These are phyloP conservation scores for Fusarium cyanostomum DNA, from an alignment of 2,329 filamentous ascomycete genomes.

Conservation along the genomic window DNA sequence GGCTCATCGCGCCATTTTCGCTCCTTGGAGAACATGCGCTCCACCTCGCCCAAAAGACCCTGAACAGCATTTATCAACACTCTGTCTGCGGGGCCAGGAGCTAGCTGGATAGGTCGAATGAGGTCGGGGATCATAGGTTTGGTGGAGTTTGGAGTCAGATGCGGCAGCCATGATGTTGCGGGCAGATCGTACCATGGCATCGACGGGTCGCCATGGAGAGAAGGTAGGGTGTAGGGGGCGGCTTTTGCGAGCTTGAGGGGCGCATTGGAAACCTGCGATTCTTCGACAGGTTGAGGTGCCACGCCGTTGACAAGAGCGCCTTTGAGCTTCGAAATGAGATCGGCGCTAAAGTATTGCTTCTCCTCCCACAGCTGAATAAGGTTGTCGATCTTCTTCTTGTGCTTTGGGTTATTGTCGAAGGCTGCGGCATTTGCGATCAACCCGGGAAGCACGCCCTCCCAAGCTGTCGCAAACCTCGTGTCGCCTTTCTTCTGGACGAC, in stretches of 20 bases:
- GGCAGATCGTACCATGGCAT: conserved; percentile 84
- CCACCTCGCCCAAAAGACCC: conserved; percentile 73
- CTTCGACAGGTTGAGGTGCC: conserved; percentile 33
- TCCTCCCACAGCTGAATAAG: conserved; percentile 78
- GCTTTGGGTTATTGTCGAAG: conserved; percentile 70
- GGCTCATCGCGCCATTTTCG: conserved; percentile 58
- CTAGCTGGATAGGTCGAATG: conserved; percentile 76
- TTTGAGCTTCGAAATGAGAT: conserved; percentile 66
- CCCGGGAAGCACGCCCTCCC: conserved; percentile 69
- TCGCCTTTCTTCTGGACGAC: conserved; percentile 62
- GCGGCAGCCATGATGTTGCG: conserved; percentile 81
- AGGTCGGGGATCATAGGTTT: conserved; percentile 76
- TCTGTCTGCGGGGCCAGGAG: conserved; percentile 73
- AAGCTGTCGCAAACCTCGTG: conserved; percentile 62
- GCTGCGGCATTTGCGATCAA: conserved; percentile 68
- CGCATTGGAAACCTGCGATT: conserved; percentile 34
- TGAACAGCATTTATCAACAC: conserved; percentile 75
- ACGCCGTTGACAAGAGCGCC: conserved; percentile 60
- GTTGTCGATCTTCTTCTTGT: conserved; percentile 69
- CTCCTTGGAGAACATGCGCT: conserved; percentile 71
- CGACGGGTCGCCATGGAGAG: conserved; percentile 77
- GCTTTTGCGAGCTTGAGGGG: conserved; percentile 60
- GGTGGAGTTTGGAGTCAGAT: conserved; percentile 79
- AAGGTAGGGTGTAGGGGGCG: conserved; percentile 75
- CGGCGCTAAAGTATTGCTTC: conserved; percentile 67